Conservation (phyloP, 2,329 filamentous ascomycete species). For the Bipolaris victoriae region DNA sequence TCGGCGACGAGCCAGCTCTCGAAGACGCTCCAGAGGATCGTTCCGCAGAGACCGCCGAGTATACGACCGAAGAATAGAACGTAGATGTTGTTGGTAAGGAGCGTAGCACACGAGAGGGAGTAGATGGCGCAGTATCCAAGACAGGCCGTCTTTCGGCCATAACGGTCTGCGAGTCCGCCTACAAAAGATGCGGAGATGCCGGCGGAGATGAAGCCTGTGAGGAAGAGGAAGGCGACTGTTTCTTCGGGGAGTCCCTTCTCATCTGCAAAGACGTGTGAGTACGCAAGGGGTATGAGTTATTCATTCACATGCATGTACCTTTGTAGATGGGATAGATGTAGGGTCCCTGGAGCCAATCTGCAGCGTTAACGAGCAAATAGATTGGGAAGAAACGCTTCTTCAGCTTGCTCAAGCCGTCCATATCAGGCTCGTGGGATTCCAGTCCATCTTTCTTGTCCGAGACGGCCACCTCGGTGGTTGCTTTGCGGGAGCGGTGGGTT, state of each 20-base stretch:
- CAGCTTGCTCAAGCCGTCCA: slow-evolving; percentile 44
- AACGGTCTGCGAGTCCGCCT: slow-evolving; percentile 57
- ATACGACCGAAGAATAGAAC: slow-evolving; percentile 61
- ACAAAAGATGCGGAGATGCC: slow-evolving; percentile 58
- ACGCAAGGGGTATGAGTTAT: not conserved
- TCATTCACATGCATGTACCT: slow-evolving; percentile 27
- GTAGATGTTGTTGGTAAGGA: slow-evolving; percentile 55
- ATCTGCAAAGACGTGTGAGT: slow-evolving; percentile 34
- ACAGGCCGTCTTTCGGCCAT: slow-evolving; percentile 60
- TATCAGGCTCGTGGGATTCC: slow-evolving; percentile 32
- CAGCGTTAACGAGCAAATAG: slow-evolving; percentile 53
- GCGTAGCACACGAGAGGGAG: slow-evolving; percentile 60
- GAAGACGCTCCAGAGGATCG: slow-evolving; percentile 64
- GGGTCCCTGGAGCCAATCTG: slow-evolving; percentile 58
- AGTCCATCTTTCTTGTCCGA: slow-evolving; percentile 34
- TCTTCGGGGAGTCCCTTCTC: slow-evolving; percentile 56
- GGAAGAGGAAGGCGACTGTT: slow-evolving; percentile 49
- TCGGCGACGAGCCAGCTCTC: slow-evolving; percentile 69
- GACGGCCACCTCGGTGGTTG: slow-evolving; percentile 7
- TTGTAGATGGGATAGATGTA: slow-evolving; percentile 62
- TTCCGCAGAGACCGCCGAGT: slow-evolving; percentile 62
- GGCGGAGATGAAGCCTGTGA: slow-evolving; percentile 57
- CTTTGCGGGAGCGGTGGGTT: slow-evolving; percentile 31
- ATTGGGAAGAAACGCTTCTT: slow-evolving; percentile 54
- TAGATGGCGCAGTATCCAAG: slow-evolving; percentile 62